Evolutionary conservation across 2,329 filamentous ascomycete species (phyloP).

Genomic region (Talaromyces marneffei): DNA sequence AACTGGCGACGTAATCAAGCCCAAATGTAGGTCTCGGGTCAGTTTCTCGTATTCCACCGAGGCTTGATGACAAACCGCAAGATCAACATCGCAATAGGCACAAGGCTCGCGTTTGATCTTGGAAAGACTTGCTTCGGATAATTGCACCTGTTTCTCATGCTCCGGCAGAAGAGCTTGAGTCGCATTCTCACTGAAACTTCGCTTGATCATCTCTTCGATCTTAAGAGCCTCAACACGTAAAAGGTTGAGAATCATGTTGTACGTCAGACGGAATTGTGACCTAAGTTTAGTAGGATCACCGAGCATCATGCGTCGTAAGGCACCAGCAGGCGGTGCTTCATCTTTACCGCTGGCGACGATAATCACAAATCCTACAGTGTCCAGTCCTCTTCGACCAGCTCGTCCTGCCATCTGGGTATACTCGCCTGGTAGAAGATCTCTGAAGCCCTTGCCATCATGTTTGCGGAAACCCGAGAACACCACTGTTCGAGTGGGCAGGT

Average conservation of each 20-base stretch:
- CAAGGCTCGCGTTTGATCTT: constrained; percentile 86
- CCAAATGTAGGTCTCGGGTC: constrained; percentile 74
- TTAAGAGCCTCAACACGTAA: constrained; percentile 92
- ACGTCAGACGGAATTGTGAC: constrained; percentile 93
- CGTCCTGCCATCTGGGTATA: constrained; percentile 98
- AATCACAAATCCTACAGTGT: constrained; percentile 89
- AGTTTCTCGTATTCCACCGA: constrained; percentile 72
- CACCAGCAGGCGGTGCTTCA: constrained; percentile 78
- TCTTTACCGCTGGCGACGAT: constrained; percentile 76
- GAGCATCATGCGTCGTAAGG: constrained; percentile 88
- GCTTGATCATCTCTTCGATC: constrained; percentile 99
- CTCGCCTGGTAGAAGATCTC: constrained; percentile 86
- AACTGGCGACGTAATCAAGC: constrained; percentile 70
- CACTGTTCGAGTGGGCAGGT: constrained; percentile 89
- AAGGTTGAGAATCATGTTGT: constrained; percentile 98
- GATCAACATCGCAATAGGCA: constrained; percentile 69
- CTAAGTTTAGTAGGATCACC: constrained; percentile 91
- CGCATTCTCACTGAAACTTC: constrained; percentile 96
- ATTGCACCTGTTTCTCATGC: constrained; percentile 87
- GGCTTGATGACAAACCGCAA: constrained; percentile 75
- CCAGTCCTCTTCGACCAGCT: constrained; percentile 85
- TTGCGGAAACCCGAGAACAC: constrained; percentile 97
- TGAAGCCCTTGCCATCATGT: constrained; percentile 86
- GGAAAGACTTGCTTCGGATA: constrained; percentile 84
- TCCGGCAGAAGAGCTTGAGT: constrained; percentile 91